These are phyloP conservation scores for Echium plantagineum DNA, from an alignment of 257 asterid species.

Conservation along the genomic window DNA sequence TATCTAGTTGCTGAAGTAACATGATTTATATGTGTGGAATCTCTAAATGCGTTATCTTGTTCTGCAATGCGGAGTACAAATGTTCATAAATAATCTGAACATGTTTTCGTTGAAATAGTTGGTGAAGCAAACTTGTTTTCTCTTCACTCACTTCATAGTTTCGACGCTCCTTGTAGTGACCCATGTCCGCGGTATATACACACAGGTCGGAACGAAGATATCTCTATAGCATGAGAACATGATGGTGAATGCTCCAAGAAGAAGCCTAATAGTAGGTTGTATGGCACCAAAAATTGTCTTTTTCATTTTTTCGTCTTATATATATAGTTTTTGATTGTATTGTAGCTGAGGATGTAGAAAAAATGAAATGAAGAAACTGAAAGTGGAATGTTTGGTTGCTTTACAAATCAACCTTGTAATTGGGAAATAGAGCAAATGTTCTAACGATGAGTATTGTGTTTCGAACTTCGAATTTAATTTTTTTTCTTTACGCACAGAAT, in stretches of 20 bases:
- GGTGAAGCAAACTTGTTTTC: background rate
- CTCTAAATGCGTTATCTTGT: background rate
- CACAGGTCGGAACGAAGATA: background rate
- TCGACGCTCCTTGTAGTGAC: background rate
- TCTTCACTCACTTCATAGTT: background rate
- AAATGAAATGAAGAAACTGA: too few species aligned
- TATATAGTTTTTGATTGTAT: too few species aligned
- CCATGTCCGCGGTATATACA: background rate
- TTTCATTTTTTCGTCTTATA: background rate
- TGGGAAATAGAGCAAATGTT: too few species aligned
- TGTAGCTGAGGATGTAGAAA: too few species aligned
- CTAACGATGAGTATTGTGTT: background rate
- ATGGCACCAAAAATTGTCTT: background rate
- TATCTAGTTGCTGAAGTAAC: background rate
- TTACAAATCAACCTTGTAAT: too few species aligned
- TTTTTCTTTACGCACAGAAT: too few species aligned
- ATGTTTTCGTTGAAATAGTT: background rate
- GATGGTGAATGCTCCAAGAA: background rate
- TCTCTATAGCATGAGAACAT: background rate
- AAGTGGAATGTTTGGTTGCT: too few species aligned
- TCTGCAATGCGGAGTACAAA: background rate
- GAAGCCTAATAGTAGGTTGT: background rate
- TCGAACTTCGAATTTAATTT: too few species aligned
- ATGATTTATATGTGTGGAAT: background rate
- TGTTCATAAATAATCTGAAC: too few species aligned